Conservation (phyloP, 768 basidiomycete genomes). For the Lanmaoa pseudosensibilis region DNA sequence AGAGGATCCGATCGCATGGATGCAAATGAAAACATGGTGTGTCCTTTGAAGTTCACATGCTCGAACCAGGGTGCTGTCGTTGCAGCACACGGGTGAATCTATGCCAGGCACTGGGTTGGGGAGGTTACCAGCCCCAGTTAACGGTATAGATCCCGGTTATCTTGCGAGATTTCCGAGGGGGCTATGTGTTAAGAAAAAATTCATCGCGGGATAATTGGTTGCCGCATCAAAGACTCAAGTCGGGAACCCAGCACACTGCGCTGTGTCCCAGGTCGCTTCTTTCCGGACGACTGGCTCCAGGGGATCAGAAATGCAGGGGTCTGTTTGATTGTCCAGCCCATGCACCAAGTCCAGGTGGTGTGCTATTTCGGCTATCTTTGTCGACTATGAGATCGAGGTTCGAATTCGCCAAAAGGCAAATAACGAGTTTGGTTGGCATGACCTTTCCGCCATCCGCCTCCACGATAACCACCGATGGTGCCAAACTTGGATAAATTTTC, state of each 20-base stretch:
- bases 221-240: neutral
- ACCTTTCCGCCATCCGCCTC: neutral
- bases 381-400: neutral
- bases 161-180: conserved; percentile 4
- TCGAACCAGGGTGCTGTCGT: conserved; percentile 1
- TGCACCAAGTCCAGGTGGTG: neutral
- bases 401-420: neutral
- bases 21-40: neutral
- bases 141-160: conserved; percentile 16
- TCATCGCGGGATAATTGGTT: neutral
- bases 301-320: neutral
- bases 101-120: conserved; percentile 7
- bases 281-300: neutral
- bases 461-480: neutral
- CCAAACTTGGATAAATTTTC: conserved; percentile 5
- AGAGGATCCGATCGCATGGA: conserved; percentile 1
- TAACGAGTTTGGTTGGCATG: neutral
- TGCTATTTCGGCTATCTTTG: neutral
- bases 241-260: neutral
- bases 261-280: neutral
- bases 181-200: neutral
- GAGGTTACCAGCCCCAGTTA: conserved; percentile 7
- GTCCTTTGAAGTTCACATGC: conserved; percentile 9
- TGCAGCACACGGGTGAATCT: neutral
- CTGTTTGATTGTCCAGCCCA: neutral